Base-by-base conservation (phyloP, 805 yeast species). In the Suhomyces sp. region DNA sequence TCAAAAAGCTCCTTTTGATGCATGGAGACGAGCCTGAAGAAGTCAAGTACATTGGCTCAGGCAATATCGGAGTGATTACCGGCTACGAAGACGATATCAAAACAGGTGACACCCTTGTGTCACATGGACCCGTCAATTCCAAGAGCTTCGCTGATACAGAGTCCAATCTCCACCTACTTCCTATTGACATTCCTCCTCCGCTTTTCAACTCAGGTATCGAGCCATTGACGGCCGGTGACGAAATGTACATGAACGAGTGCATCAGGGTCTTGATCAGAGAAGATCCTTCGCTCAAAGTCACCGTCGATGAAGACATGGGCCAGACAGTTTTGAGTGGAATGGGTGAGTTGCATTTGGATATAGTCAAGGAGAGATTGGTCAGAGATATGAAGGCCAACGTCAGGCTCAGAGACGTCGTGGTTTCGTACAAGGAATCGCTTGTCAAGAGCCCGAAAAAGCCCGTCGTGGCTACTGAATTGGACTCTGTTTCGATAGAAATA, bases 291-390 rank as follows among this genome's bases (percentile, higher is more conserved):
- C 75, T 94, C 55, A 81, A 83, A 29, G 79, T 90, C 6, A 70
- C 82, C 3, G 79, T 77, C 48, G 89, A 94, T 66, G 92, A 90
- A 54, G 98, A 93, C 60, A 77, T 90, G 52, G 96, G 94, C 6
- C 97, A 94, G 71, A 85, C 92, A 2, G 80, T 92, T 26, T 70
- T 94, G 29, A 85, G 96, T 17, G 99, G 99, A 31, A 93, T 93
- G 98, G 99, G 99, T 41, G 98, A 94, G 64, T 76, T 94, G 47
- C 99, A 94, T 71, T 76, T 94, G 48, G 98, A 94, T 60, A 91
- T 94, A 58, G 88, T 94, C 1, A 79, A 78, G 47, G 94, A 90
- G 61, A 77, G 97, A 51, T 77, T 91, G 42, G 71, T 89, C n/a
- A 81, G 81, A 44, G 96, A 90, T 53, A 77, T 91, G 79, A 86